These are phyloP conservation scores for Colletotrichum australisinense DNA, from an alignment of 2,329 filamentous ascomycete genomes.

Conservation along the genomic window DNA sequence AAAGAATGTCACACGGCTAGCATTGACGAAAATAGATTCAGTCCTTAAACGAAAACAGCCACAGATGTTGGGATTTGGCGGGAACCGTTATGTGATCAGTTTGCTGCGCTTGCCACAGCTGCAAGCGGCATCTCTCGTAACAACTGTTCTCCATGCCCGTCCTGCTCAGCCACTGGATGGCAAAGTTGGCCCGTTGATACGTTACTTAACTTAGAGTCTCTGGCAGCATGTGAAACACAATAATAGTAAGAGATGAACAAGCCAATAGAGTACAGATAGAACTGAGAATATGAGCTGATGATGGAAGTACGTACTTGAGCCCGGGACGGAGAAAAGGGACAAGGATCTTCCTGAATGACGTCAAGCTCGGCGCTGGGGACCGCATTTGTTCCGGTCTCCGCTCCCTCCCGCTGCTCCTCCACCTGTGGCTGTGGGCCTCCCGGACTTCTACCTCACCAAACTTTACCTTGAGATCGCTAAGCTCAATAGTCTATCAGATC, in stretches of 20 bases:
- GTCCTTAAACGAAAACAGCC: background rate
- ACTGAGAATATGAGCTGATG: background rate
- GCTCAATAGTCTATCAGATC: background rate
- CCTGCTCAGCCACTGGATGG: background rate
- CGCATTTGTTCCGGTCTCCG: conserved; percentile 18
- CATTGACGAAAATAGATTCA: background rate
- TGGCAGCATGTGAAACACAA: background rate
- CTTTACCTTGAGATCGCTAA: background rate
- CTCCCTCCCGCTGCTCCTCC: background rate
- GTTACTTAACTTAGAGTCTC: background rate
- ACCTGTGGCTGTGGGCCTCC: background rate
- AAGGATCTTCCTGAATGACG: conserved; percentile 13
- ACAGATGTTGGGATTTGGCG: background rate
- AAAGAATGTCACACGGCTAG: background rate
- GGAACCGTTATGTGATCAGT: background rate
- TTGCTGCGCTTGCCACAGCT: background rate
- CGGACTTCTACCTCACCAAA: background rate
- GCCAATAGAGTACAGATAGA: too few species aligned
- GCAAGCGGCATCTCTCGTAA: background rate
- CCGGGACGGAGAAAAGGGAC: background rate
- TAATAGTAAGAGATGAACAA: background rate
- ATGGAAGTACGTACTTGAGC: background rate
- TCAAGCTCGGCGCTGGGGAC: conserved; percentile 16
- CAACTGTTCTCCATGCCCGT: background rate
- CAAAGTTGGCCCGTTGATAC: background rate